Base-by-base conservation (phyloP, 2,329 filamentous ascomycete species). In the Aspergillus latus region DNA sequence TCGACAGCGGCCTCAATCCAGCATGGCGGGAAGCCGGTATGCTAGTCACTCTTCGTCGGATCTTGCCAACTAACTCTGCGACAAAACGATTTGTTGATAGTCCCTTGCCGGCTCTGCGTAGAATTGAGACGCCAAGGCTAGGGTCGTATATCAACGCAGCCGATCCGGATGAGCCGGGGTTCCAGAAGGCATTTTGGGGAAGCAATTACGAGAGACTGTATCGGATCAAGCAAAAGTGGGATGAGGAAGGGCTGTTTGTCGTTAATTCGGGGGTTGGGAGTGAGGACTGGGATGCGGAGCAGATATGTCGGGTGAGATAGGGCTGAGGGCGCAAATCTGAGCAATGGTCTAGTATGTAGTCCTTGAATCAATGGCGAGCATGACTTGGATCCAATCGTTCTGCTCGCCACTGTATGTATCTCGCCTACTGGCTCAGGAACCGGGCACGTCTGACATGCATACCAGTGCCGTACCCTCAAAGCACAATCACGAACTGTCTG, bases 131-230 rank as follows among this genome's bases (percentile, higher is more conserved):
- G 11, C 34, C 34, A 13, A 1, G 58, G 21, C 66, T 66, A 60
- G 74, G 72, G 10, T 64, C 68, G 1, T 76, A 76, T 50, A 51
- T 69, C 15, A 76, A 76, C 46, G 72, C 74, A 58, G 74, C 74
- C 5, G 69, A 76, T 58, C 66, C 70, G 7, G 68, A 67, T 16
- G 74, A 78, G 60, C 69, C 73, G 4, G 59, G 70, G 28, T 77
- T 72, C 63, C 71, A 76, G 55, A 29, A 68, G 16, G 63, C 70
- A 5, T 78, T 77, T 60, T 78, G 71, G 70, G 76, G 75, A 5
- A 46, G 60, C 3, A 69, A 71, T 42, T 50, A 50, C n/a, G 7
- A n/a, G 1, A 3, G 37, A 4, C 9, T 50, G 6, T 7, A 21
- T 7, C 1, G 0, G 9, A 11, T 34, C 1, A 50, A 50, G 9